Base-by-base conservation (phyloP, 1,139 yeast genomes). In the Wickerhamomyces sp. region DNA sequence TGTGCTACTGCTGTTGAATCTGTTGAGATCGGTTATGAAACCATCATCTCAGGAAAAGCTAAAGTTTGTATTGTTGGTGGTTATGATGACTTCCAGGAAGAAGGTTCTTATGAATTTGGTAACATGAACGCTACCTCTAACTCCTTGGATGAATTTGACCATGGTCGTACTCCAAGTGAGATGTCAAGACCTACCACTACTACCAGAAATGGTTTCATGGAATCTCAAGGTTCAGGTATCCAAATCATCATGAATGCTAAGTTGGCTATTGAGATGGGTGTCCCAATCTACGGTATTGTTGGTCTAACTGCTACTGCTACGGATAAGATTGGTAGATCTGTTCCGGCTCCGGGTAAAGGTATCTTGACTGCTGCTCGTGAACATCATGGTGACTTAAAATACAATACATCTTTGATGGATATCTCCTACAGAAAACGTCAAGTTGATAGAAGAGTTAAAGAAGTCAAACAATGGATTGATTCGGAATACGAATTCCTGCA, bases 341-440 rank as follows among this genome's bases (percentile, higher is more conserved):
- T 93, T 59, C 99, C 99, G 58, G 99, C 99, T 65, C 99, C 99
- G 71, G 99, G 99, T 69, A 90, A 91, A 75, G 99, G 99, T 84
- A 85, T 93, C 59, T 79, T 93, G 75, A 93, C 99, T 54, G 88
- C 96, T 61, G 99, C 99, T 48, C 86, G 95, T 66, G 99, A 93
- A 73, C 81, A 84, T 64, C 91, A 84, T 60, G 90, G 91, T 59
- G 79, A 78, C 61, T 76, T 85, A 75, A 86, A 87, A 72, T 85
- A 78, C 76, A 82, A 88, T 61, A 74, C 91, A 55, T 84, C 93
- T 54, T 72, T 86, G 71, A 74, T 93, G 73, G 88, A 90, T 71
- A 83, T 93, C 70, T 84, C 85, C 68, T 93, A 93, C 82, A 88
- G 99, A 75, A 77, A 86, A 61, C 82, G 97, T 70, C 99, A 93